Conservation (phyloP, 768 basidiomycete genomes). For the Cantharellus cinnabarinus region DNA sequence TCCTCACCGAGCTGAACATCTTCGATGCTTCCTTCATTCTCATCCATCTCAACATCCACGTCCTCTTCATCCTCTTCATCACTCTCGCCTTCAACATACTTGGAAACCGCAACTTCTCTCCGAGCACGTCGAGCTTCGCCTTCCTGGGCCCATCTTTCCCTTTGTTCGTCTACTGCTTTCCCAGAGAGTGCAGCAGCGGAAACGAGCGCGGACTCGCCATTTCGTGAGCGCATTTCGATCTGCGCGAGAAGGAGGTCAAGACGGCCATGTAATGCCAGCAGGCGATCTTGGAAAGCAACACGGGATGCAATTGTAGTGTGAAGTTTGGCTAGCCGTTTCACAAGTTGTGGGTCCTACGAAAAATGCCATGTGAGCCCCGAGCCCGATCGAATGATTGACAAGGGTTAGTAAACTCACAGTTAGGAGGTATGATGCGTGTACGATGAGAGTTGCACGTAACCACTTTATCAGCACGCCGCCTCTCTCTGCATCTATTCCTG, state of each 20-base stretch:
- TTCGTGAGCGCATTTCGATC: slow-evolving; percentile 68
- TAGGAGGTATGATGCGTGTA: slow-evolving; percentile 84
- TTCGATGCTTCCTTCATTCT: background rate
- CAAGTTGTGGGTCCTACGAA: slow-evolving; percentile 72
- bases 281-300: slow-evolving; percentile 60
- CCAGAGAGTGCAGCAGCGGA: slow-evolving; percentile 14
- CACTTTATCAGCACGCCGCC: slow-evolving; percentile 49
- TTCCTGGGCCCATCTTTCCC: slow-evolving; percentile 15
- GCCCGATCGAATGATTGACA: background rate
- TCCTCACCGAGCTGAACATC: slow-evolving; percentile 14
- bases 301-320: slow-evolving; percentile 66
- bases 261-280: slow-evolving; percentile 71
- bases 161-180: slow-evolving; percentile 17
- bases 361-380: background rate
- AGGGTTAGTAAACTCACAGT: slow-evolving; percentile 37
- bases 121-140: slow-evolving; percentile 11
- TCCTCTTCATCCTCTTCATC: slow-evolving; percentile 37
- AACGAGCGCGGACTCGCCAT: slow-evolving; percentile 16
- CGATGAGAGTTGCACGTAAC: slow-evolving; percentile 62
- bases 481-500: slow-evolving; percentile 60
- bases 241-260: slow-evolving; percentile 89
- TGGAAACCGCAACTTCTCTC: slow-evolving; percentile 14
- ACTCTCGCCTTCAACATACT: slow-evolving; percentile 66
- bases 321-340: slow-evolving; percentile 65
- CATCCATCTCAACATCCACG: slow-evolving; percentile 36